phyloP scores from a whole-genome alignment of 148 eudicot genomes.

The Rhododendron ovatum region DNA sequence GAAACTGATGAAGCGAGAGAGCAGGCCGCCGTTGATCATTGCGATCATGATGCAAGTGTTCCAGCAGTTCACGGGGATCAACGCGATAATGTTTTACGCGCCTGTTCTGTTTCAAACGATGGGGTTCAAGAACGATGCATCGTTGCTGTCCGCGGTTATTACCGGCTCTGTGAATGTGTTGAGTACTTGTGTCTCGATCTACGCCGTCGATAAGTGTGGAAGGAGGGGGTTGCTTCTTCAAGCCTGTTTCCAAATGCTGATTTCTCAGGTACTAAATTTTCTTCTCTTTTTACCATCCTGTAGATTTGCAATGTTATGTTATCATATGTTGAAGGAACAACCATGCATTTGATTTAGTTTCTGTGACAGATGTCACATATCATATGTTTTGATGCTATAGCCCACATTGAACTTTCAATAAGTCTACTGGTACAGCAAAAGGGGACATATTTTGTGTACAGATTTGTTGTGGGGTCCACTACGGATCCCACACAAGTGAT shows the following conservation, averaged over 20 bases:
- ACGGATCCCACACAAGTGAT: too few relatives aligned
- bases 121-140: slow-evolving; percentile 44
- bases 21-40: slow-evolving; percentile 38
- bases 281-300: background rate
- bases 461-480: too few relatives aligned
- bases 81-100: slow-evolving; percentile 61
- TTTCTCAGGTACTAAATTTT: slow-evolving; percentile 29
- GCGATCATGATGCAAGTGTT: slow-evolving; percentile 37
- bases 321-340: too few relatives aligned
- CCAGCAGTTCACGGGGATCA: slow-evolving; percentile 62
- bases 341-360: too few relatives aligned
- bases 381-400: too few relatives aligned
- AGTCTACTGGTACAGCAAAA: too few relatives aligned
- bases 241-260: slow-evolving; percentile 53
- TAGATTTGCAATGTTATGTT: background rate
- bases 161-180: slow-evolving; percentile 44
- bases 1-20: slow-evolving; percentile 30
- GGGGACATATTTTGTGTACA: too few relatives aligned
- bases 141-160: slow-evolving; percentile 41
- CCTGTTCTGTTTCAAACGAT: slow-evolving; percentile 57
- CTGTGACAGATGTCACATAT: too few relatives aligned
- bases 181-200: slow-evolving; percentile 42
- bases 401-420: too few relatives aligned
- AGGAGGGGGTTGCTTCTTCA: slow-evolving; percentile 47
- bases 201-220: slow-evolving; percentile 44